Evolutionary conservation across 129 eudicot genomes (phyloP), one percentile per base, ranked within the genome.

Genomic region (Rutidosis leptorrhynchoides): DNA sequence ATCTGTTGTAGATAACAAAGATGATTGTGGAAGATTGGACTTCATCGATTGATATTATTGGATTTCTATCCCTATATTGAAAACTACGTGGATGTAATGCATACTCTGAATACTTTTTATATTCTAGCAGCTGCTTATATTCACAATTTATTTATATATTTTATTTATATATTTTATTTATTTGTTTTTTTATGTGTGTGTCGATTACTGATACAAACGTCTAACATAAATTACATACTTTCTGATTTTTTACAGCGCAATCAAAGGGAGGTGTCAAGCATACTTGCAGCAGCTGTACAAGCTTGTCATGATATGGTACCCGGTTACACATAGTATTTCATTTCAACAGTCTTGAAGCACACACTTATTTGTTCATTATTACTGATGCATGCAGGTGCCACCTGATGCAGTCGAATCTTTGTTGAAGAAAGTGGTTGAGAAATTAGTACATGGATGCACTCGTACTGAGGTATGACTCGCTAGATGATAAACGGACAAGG

Each of bases 241-340:
- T 35, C 20, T 63, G 32, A 54, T 92, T 60, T 37, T 19, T 74
- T 67, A 69, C 87, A 92, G 96, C 98, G 96, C 56, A 95, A 88
- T 80, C 98, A 92, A 77, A 84, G 95, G 63, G 96, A 92, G 64
- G 90, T 92, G 46, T 88, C 89, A 46, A 83, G 69, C 71, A 79
- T 88, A 64, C 92, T 88, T 71, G 96, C 98, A 32, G 95, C 96
- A 67, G 96, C 90, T 53, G 95, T 92, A 65, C 98, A 92, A 71
- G 89, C 96, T 65, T 88, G 98, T 77, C 98, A 92, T 78, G 98
- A 92, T 77, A 92, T 92, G 98, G 95, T 92, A 82, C 53, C 17
- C 21, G 12, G 37, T 53, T 74, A 78, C 42, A 64, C 21, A 15
- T 69, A 53, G 28, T 27, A 42, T 28, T 48, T 40, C 7, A 28